These are phyloP conservation scores for Goffeauzyma gilvescens DNA, from an alignment of 768 basidiomycete genomes.

Conservation along the genomic window DNA sequence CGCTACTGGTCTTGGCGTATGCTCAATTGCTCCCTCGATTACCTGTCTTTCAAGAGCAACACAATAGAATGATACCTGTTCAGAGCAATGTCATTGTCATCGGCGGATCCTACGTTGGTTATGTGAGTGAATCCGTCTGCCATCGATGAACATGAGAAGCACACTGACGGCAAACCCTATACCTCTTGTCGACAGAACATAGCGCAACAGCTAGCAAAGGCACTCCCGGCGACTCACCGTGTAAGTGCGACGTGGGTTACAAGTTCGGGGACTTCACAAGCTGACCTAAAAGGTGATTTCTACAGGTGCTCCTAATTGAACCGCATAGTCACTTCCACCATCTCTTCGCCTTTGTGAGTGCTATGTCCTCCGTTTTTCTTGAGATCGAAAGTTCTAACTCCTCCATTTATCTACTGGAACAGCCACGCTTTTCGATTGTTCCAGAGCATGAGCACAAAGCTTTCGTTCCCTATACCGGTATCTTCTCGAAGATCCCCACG, in stretches of 20 bases:
- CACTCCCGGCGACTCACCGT: conserved; percentile 1
- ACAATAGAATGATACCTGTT: too few relatives aligned
- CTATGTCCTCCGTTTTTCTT: neutral
- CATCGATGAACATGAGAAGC: too few relatives aligned
- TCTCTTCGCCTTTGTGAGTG: conserved; percentile 9
- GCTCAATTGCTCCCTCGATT: too few relatives aligned
- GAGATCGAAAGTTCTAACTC: neutral
- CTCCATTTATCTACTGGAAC: neutral
- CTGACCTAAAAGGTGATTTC: neutral
- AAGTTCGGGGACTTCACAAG: too few relatives aligned
- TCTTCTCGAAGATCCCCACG: conserved; percentile 1
- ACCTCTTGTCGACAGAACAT: neutral
- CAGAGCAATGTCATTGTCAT: conserved; percentile 9
- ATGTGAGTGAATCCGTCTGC: neutral
- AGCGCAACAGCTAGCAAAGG: conserved; percentile 3
- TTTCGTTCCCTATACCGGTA: conserved; percentile 8
- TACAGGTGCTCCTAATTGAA: conserved; percentile 7
- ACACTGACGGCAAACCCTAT: neutral
- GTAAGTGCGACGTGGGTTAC: too few relatives aligned
- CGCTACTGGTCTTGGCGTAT: too few relatives aligned
- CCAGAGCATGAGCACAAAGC: conserved; percentile 10
- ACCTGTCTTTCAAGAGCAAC: too few relatives aligned
- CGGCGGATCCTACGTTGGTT: conserved; percentile 9
- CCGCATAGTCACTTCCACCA: conserved; percentile 11
- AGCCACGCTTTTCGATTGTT: conserved; percentile 10